Evolutionary conservation across 106 monocot species (phyloP).

Genomic region (Acorus gramineus): DNA sequence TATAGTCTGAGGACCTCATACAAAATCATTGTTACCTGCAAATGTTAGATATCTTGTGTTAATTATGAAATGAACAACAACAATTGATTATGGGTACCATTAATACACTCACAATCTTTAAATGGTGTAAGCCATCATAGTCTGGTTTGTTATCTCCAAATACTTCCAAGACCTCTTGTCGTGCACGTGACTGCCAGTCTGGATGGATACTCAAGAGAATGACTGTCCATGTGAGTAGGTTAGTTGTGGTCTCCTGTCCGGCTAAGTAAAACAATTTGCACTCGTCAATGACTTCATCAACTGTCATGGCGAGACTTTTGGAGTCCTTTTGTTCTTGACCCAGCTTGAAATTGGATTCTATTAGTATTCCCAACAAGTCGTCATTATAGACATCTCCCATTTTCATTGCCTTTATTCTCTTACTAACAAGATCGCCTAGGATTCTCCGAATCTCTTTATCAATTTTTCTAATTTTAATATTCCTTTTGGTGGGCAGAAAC

Average conservation of each 20-base stretch:
- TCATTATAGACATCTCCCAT: neutral
- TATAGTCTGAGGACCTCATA: no score
- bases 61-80: no score
- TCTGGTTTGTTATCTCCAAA: slow-evolving; percentile 19
- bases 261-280: slow-evolving; percentile 46
- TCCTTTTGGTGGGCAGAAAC: no score
- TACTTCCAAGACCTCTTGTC: slow-evolving; percentile 18
- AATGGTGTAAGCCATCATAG: slow-evolving; percentile 8
- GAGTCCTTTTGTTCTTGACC: neutral
- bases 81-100: no score
- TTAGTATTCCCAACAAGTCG: slow-evolving; percentile 20
- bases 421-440: no score
- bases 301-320: slow-evolving; percentile 1
- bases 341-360: slow-evolving; percentile 20
- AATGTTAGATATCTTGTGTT: no score
- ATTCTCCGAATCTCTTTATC: no score
- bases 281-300: slow-evolving; percentile 29
- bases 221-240: slow-evolving; percentile 32
- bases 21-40: no score
- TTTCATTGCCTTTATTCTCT: no score
- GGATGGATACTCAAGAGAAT: slow-evolving; percentile 26
- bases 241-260: slow-evolving; percentile 34
- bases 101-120: slow-evolving; percentile 12
- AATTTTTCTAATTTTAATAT: no score
- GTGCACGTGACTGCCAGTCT: slow-evolving; percentile 27